phyloP scores from a whole-genome alignment of 1,139 yeast genomes.

The Hansenula lynferdii region DNA sequence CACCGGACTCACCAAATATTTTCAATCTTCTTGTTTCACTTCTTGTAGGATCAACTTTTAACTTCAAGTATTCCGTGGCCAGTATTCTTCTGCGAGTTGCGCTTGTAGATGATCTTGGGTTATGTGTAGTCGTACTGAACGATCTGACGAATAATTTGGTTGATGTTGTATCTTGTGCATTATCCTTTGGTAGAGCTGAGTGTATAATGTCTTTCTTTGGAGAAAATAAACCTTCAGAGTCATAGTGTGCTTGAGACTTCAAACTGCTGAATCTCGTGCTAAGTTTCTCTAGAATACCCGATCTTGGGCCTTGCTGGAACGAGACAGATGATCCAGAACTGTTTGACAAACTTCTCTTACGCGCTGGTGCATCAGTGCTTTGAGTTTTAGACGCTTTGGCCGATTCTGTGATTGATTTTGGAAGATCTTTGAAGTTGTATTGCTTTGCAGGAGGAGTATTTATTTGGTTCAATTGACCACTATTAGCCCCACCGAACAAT shows the following conservation, averaged over 20 bases:
- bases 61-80: slow-evolving; percentile 21
- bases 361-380: slow-evolving; percentile 4
- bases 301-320: slow-evolving; percentile 12
- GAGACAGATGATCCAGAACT: slow-evolving; percentile 12
- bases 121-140: slow-evolving; percentile 11
- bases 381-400: slow-evolving; percentile 13
- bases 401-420: slow-evolving; percentile 32
- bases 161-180: slow-evolving; percentile 3
- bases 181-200: slow-evolving; percentile 11
- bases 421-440: slow-evolving; percentile 28
- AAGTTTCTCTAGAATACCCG: slow-evolving; percentile 29
- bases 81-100: slow-evolving; percentile 12
- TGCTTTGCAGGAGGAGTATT: slow-evolving; percentile 17
- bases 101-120: slow-evolving; percentile 7
- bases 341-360: slow-evolving; percentile 21
- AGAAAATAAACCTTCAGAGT: slow-evolving; percentile 32
- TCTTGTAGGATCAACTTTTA: slow-evolving; percentile 33
- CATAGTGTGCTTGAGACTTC: slow-evolving; percentile 20
- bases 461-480: slow-evolving; percentile 7
- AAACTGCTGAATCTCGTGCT: slow-evolving; percentile 26
- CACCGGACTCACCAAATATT: slow-evolving; percentile 28
- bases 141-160: slow-evolving; percentile 9
- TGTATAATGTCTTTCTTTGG: slow-evolving; percentile 23
- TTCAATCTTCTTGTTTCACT: slow-evolving; percentile 33
- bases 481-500: slow-evolving; percentile 19